Base-by-base conservation (phyloP, 176 grass and related monocot genomes). In the Hsuehochloa calcarea region DNA sequence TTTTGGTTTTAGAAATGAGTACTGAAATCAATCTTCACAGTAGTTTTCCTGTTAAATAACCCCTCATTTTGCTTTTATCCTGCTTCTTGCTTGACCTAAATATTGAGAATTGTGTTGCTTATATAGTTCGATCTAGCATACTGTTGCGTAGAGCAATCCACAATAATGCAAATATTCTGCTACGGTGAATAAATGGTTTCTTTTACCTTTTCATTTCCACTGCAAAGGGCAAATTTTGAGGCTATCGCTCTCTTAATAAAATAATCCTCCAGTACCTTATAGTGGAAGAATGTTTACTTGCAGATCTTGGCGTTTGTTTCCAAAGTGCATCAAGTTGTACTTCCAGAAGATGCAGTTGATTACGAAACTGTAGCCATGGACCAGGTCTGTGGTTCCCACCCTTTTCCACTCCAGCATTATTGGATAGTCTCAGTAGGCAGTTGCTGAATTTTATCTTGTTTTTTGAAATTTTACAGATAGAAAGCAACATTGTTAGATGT, bases 271-370 rank as follows among this genome's bases (percentile, higher is more conserved):
- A 41, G 44, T 40, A 54, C 11, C 51, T 70, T 70, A 70, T 83
- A 68, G 77, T 41, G 37, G 52, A 43, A 63, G 6, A 87, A 70
- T 45, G 56, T 68, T 4, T 40, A 6, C 62, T 73, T 55, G 35
- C 82, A 99, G 93, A 92, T 99, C 44, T 78, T 99, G 70, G 93
- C 91, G 25, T 99, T 96, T 88, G 97, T 96, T 89, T 99, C 97
- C 67, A 94, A 99, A 96, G 97, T 94, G 52, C 93, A 99, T 75
- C 88, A 94, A 94, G 93, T 99, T 10, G 75, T 92, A 51, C 91
- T 99, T 82, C 97, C 93, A 61, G 93, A 99, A 60, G 97, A 91
- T 31, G 75, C 79, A 41, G 90, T 99, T 86, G 93, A 96, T 88
- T 89, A 99, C 49, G 88, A 96, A 68, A 90, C 86, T 65, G 79